Base-by-base conservation (phyloP, 2,329 filamentous ascomycete genomes). In the Myriosclerotinia scirpicola region DNA sequence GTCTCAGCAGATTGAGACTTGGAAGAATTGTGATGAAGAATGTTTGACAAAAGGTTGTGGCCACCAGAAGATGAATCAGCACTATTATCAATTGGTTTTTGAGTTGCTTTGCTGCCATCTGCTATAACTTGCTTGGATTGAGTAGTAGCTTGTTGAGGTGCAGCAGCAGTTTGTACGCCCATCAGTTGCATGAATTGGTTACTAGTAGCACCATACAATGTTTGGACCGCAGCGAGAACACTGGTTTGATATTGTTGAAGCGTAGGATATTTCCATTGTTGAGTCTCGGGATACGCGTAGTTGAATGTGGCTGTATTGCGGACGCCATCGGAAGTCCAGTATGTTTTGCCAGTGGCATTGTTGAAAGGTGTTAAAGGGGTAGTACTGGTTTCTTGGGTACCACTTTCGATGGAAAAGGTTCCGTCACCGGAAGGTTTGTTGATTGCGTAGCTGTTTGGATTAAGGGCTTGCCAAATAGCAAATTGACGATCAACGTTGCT, bases 391-490 rank as follows among this genome's bases (percentile, higher is more conserved):
- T 87, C 82, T 0, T 84, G 77, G 1, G 84, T 79, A 0, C 86
- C 86, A 12, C 79, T 78, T 1, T 81, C 73, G 8, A 83, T 85
- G 0, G 86, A 89, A 72, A 86, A 93, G 1, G 87, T 90, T 15
- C 82, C 81, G 48, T 82, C 83, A n/a, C 77, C 79, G 62, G 81
- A 84, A 8, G 79, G 71, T 68, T 85, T 82, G 0, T 87, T 83
- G 30, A 81, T 78, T 6, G 92, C 84, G 79, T 88, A 94, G 38
- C 84, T 84, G 26, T 86, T 79, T 0, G 89, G 90, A 70, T 95
- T 84, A 17, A 95, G 77, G 0, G 83, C 81, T 78, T 95, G 90
- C 90, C 90, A 95, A 68, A 96, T 84, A 42, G 90, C 86, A 69
- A 92, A 86, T 38, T 91, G 77, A 3, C 92, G 85, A 74, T 96